Evolutionary conservation across 1,284 basidiomycete genomes (phyloP), one percentile per base, ranked within the genome.

Genomic region (Sporisorium sorghi): DNA sequence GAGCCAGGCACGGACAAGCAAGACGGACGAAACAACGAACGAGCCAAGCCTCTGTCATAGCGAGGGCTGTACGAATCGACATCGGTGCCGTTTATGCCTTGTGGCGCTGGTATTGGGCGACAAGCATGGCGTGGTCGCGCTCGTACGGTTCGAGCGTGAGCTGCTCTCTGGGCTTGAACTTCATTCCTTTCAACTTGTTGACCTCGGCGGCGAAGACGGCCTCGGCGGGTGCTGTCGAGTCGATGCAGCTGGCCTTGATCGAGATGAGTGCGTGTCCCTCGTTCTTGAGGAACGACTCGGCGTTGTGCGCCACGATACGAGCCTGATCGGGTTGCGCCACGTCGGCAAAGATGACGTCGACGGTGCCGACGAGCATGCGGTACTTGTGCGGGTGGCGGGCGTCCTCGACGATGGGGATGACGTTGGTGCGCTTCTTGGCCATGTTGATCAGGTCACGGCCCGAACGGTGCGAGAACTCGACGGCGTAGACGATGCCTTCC

Each of bases 361-460:
- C 81, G 47, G 79, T 79, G 54, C 79, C 78, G 24, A 83, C 78
- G 53, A 83, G 76, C 77, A 84, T 81, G 55, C 81, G 77, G 74
- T 83, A 84, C 73, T 82, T 84, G 64, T 81, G 75, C 8, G 79
- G 79, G 97, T 93, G 78, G 94, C 96, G 93, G 33, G 96, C 96
- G 84, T 99, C 97, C 86, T 99, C 96, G 59, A 99, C 90, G 82
- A 99, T 98, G 55, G 96, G 96, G 83, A 99, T 97, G 76, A 99
- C 94, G 86, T 99, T 99, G 73, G 97, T 99, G 69, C 97, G 90
- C 87, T 98, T 98, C 88, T 99, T 98, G 56, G 97, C 96, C 97
- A 99, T 99, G 87, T 93, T 93, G 83, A 99, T 97, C 70, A 99
- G 87, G 86, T 99, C 96, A 87, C 96, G 93, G 48, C 96, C 96